Evolutionary conservation across 208 protist genomes (phyloP), one percentile per base, ranked within the genome.

Genomic region (Leishmania amazonensis): DNA sequence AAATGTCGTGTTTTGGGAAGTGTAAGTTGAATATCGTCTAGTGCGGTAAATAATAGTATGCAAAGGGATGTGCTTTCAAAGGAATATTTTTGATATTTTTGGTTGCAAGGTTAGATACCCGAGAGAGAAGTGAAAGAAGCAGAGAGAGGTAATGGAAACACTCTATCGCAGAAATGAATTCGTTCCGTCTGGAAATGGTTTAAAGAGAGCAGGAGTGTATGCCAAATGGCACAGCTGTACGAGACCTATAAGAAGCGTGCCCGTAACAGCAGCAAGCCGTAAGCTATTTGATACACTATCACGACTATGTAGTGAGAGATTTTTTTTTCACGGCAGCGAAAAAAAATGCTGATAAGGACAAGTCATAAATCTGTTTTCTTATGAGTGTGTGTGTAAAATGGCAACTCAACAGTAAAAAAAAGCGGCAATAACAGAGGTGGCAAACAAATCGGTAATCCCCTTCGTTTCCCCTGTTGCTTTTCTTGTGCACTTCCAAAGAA

Each of bases 31-130:
- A 74, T 47, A 75, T 47, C 11, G 58, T 24, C 53, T 81, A 42
- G 24, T 78, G 31, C 42, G 70, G 80, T 79, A 62, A 83, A 81
- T 64, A 80, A 62, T 38, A 77, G 85, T 83, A 90, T 7, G 5
- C 38, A 51, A 68, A 54, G 24, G 42, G 21, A 72, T 47, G 21
- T 72, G 31, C 62, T 72, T 74, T 47, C 51, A 51, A 51, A 19
- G 13, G 62, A 0, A 67, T 19, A 17, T 67, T 6, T 68, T n/a
- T 11, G 17, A 15, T 9, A 64, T 17, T 64, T 15, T 15, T 21
- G 31, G 24, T 49, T 70, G 35, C 40, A 51, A 45, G 24, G 70
- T 74, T n/a, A 35, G 40, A 38, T 28, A 74, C 38, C 54, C 5
- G 17, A 51, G 45, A 73, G 0, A 74, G 51, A 53, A 51, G 24